Evolutionary conservation across 805 yeast genomes (phyloP), one percentile per base, ranked within the genome.

Genomic region (Starmerella apicola): DNA sequence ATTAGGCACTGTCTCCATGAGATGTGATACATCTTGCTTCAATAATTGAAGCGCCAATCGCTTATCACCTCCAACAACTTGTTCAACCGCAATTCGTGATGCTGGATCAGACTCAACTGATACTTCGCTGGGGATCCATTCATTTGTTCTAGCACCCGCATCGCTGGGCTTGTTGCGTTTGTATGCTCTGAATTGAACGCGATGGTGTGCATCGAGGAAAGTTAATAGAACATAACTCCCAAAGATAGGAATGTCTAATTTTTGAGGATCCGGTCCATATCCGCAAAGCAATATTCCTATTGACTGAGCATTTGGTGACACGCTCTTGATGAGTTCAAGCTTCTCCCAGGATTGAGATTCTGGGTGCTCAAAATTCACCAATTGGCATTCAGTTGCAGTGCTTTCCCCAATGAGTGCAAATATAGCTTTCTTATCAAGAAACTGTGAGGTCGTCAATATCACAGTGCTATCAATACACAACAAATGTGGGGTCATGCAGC

Each of bases 221-320:
- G 36, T 3, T 20, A 39, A 26, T 16, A 39, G 19, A 4, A 21
- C 19, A 24, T 18, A 8, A 4, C 25, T 6, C 10, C 25, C 34
- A 16, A 22, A n/a, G 3, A 8, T 9, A 7, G 34, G 32, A 16
- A 19, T 2, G 17, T 23, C 17, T 8, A 37, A 16, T 4, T 3
- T 21, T 17, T 15, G 24, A 10, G 41, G 41, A 3, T 29, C 32
- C 9, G 36, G 32, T 2, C 45, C 45, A 17, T 24, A 16, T 28
- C 39, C 39, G 5, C 32, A 34, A 28, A 31, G 29, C 21, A 21
- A 20, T 23, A 29, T 30, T n/a, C 48, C 48, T 3, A 41, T 2
- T 10, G 34, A 16, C 13, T 26, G 16, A 3, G 28, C 15, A 0
- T 2, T 23, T 3, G 43, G 40, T 5, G 12, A 16, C 3, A 35